Evolutionary conservation across 345 rosid genomes (phyloP).

Genomic region (Citrus trifoliata): DNA sequence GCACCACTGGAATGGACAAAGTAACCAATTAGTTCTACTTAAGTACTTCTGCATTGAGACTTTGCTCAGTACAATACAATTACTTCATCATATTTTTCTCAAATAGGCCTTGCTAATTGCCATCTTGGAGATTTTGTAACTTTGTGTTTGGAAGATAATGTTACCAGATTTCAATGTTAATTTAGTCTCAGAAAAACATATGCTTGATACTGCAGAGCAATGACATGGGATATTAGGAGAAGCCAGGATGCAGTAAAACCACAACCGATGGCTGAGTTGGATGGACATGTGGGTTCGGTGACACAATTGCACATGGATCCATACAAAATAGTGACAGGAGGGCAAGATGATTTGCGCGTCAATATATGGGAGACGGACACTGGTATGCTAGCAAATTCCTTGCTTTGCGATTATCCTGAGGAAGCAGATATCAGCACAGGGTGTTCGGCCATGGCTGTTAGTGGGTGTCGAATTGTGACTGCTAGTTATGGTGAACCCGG

Average conservation of each 20-base stretch:
- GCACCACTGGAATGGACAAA: not conserved
- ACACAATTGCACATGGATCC: conserved; percentile 47
- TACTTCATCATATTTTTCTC: too few species aligned
- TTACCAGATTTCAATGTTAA: not conserved
- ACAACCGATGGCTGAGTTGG: conserved; percentile 46
- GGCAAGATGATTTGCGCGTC: conserved; percentile 31
- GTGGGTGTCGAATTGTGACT: conserved; percentile 37
- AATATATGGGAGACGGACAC: conserved; percentile 56
- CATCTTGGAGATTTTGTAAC: too few species aligned
- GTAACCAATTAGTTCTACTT: not conserved
- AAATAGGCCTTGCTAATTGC: too few species aligned
- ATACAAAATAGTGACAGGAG: conserved; percentile 59
- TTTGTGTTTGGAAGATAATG: not conserved
- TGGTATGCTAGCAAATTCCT: conserved; percentile 39
- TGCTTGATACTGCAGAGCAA: conserved; percentile 40
- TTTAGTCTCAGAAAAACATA: not conserved
- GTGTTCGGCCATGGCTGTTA: conserved; percentile 54
- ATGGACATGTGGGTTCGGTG: conserved; percentile 50
- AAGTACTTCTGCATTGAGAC: too few species aligned
- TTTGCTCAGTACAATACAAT: too few species aligned
- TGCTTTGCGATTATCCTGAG: conserved; percentile 25
- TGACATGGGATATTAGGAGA: conserved; percentile 63
- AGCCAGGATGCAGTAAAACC: conserved; percentile 29
- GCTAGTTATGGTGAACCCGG: conserved; percentile 23
- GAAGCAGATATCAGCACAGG: conserved; percentile 13